Conservation (phyloP, 1,284 basidiomycete genomes). For the Trametes polyzona region DNA sequence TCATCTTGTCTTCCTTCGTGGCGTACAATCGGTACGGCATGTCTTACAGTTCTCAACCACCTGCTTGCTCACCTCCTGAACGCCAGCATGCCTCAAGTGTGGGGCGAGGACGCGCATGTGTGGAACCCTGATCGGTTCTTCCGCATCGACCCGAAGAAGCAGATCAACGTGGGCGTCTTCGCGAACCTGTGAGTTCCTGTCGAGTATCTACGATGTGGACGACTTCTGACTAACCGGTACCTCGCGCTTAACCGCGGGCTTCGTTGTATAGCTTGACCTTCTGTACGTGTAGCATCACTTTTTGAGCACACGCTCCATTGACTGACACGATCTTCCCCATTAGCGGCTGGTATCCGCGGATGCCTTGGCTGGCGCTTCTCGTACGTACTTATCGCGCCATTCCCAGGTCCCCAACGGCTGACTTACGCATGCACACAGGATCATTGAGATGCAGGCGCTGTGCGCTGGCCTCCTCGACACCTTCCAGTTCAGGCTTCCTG, state of each 20-base stretch:
- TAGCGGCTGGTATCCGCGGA: slow-evolving; percentile 33
- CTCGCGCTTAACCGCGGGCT: too few species aligned
- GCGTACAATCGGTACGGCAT: slow-evolving; percentile 39
- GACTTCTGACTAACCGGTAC: not conserved
- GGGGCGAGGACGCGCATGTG: slow-evolving; percentile 51
- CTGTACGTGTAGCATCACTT: slow-evolving; percentile 2
- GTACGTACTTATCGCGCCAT: slow-evolving; percentile 22
- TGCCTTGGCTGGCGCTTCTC: slow-evolving; percentile 51
- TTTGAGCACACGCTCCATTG: not conserved
- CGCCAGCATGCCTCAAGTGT: slow-evolving; percentile 40
- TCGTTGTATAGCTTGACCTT: slow-evolving; percentile 13
- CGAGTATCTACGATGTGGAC: not conserved
- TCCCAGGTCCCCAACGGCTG: not conserved
- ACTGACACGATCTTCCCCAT: not conserved
- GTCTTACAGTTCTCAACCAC: not conserved
- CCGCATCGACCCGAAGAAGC: slow-evolving; percentile 38
- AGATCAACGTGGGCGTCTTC: slow-evolving; percentile 48
- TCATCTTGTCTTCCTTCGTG: slow-evolving; percentile 35
- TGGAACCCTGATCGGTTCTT: slow-evolving; percentile 58
- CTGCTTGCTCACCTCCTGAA: not conserved
- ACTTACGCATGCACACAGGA: slow-evolving; percentile 20
- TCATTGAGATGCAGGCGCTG: slow-evolving; percentile 56
- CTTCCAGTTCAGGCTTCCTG: slow-evolving; percentile 48
- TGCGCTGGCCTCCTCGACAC: slow-evolving; percentile 48
- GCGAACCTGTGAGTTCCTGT: slow-evolving; percentile 49